Evolutionary conservation across 345 rosid species (phyloP).

Genomic region (Theobroma cacao): DNA sequence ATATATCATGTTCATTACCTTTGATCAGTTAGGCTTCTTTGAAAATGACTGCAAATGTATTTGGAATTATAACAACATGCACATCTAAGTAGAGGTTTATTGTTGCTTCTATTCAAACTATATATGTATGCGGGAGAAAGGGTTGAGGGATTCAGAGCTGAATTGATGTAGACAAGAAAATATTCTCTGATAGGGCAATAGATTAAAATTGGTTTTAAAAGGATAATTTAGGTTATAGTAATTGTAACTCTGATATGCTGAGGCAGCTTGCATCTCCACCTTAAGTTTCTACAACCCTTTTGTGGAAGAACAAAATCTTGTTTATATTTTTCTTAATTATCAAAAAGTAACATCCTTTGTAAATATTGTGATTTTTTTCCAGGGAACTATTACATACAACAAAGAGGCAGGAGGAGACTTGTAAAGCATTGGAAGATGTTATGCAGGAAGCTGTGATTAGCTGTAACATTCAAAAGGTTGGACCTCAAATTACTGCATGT

Average conservation of each 20-base stretch:
- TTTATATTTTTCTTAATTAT: background rate
- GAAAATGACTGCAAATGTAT: slow-evolving; percentile 5
- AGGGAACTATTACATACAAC: slow-evolving; percentile 83
- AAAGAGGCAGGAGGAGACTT: slow-evolving; percentile 64
- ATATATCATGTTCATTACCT: background rate
- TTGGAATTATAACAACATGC: background rate
- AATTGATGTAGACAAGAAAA: background rate
- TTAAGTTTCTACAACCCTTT: background rate
- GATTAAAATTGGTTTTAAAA: background rate
- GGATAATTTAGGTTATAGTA: background rate
- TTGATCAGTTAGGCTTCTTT: background rate
- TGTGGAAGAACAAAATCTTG: background rate
- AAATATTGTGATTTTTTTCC: slow-evolving; percentile 3
- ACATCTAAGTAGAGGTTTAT: background rate
- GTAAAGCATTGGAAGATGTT: slow-evolving; percentile 37
- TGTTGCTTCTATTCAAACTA: background rate
- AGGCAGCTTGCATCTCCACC: background rate
- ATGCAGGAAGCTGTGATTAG: slow-evolving; percentile 64
- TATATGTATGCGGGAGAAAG: background rate
- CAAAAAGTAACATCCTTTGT: background rate
- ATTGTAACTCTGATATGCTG: background rate
- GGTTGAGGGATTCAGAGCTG: background rate
- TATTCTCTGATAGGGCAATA: background rate
- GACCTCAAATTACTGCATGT: slow-evolving; percentile 62
- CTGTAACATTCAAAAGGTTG: slow-evolving; percentile 76